phyloP scores from a whole-genome alignment of 148 eudicot genomes.

The Rhododendron kiyosumense region DNA sequence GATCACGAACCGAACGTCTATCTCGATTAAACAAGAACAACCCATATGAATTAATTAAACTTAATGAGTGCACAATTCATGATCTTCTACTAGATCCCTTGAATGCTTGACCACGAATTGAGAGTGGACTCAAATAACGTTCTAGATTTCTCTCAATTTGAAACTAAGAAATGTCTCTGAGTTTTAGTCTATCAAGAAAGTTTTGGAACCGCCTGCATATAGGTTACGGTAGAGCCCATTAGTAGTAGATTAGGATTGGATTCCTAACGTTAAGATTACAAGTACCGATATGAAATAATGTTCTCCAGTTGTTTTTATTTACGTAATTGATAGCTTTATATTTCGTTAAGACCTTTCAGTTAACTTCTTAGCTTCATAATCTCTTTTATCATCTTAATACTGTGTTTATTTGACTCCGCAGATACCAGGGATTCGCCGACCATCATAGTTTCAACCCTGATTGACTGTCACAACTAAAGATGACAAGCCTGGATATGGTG shows the following conservation, averaged over 20 bases:
- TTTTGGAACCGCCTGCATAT: background rate
- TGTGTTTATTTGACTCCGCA: background rate
- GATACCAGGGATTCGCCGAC: constrained; percentile 19
- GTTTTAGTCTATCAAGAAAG: background rate
- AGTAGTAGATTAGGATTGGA: background rate
- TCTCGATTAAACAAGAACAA: background rate
- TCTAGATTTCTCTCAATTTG: background rate
- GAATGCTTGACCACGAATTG: background rate
- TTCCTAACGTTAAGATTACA: background rate
- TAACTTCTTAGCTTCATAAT: background rate
- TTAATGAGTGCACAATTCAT: background rate
- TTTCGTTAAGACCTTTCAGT: background rate
- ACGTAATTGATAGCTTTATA: background rate
- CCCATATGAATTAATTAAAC: background rate
- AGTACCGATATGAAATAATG: too few relatives aligned
- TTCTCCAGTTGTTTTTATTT: background rate
- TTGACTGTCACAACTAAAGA: background rate
- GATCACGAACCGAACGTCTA: background rate
- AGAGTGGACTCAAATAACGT: background rate
- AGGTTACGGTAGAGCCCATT: background rate
- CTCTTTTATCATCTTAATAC: too few relatives aligned
- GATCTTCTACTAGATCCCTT: background rate
- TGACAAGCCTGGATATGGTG: background rate
- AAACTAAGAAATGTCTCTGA: background rate
- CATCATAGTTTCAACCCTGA: background rate